Percentiles rank a stretch among this genome's conserved stretches.
phyloP scores from a whole-genome alignment of 1,139 yeast genomes.

The Pichia cactophila region DNA sequence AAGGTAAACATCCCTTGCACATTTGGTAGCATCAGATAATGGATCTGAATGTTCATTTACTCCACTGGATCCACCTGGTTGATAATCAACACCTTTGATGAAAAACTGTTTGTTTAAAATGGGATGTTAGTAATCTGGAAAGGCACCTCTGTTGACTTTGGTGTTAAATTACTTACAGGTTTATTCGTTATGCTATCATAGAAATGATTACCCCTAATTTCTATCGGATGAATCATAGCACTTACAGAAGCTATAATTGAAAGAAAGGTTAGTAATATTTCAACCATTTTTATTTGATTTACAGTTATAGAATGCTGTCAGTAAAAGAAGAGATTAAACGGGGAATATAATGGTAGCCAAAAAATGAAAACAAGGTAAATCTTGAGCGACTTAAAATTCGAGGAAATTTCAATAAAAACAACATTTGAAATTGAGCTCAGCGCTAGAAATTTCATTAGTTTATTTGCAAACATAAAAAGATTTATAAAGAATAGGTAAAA shows the following conservation, averaged over 20 bases:
- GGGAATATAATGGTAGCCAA: neutral
- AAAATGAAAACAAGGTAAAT: neutral
- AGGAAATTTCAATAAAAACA: neutral
- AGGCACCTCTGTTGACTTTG: too few relatives aligned
- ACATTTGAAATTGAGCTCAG: neutral
- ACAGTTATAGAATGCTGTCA: neutral
- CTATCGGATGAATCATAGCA: constrained; percentile 44
- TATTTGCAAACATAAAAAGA: constrained; percentile 1
- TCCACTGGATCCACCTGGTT: constrained; percentile 66
- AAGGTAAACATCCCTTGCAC: constrained; percentile 68
- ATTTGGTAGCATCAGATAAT: constrained; percentile 55
- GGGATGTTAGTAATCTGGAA: neutral
- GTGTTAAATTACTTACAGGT: constrained; percentile 43
- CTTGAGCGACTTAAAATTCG: neutral
- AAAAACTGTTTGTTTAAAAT: constrained; percentile 42
- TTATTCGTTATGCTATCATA: constrained; percentile 67
- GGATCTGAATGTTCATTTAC: constrained; percentile 53
- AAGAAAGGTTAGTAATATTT: neutral
- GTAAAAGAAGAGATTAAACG: neutral
- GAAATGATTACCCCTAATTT: constrained; percentile 61
- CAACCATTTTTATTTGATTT: neutral
- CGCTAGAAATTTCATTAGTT: neutral
- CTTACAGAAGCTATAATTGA: neutral
- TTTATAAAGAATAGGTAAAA: constrained; percentile 2
- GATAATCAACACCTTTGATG: constrained; percentile 69